Evolutionary conservation across 108 stramenopile genomes (phyloP).

Genomic region (Discostella pseudostelligera): DNA sequence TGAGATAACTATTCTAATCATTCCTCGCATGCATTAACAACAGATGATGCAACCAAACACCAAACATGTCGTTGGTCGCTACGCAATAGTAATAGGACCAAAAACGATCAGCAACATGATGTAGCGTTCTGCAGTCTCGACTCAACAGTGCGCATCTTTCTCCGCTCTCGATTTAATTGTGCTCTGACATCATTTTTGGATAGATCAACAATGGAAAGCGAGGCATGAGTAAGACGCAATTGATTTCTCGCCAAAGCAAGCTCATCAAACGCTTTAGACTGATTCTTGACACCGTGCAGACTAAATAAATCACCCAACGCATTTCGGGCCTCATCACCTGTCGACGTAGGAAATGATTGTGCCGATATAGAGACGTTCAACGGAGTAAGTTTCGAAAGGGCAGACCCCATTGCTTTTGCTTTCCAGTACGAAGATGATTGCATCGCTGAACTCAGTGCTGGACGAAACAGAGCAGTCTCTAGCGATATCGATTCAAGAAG

Average conservation of each 20-base stretch:
- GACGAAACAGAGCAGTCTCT: slow-evolving; percentile 76
- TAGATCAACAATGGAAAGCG: slow-evolving; percentile 35
- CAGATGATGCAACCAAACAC: too few relatives aligned
- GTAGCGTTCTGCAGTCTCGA: slow-evolving; percentile 23
- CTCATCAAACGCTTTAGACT: slow-evolving; percentile 14
- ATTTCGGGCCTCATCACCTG: slow-evolving; percentile 14
- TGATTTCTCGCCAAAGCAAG: slow-evolving; percentile 35
- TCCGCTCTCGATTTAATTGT: slow-evolving; percentile 18
- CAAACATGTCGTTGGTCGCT: background rate
- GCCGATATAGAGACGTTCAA: slow-evolving; percentile 27
- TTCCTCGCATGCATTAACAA: too few relatives aligned
- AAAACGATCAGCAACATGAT: slow-evolving; percentile 1
- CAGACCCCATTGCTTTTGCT: slow-evolving; percentile 47
- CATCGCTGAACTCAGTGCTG: slow-evolving; percentile 63
- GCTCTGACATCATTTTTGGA: slow-evolving; percentile 15
- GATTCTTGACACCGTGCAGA: background rate
- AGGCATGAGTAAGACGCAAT: slow-evolving; percentile 33
- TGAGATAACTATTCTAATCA: background rate
- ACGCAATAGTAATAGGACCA: background rate
- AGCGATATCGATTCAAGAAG: slow-evolving; percentile 41
- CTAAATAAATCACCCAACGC: slow-evolving; percentile 1
- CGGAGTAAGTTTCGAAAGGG: slow-evolving; percentile 40
- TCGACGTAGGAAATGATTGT: slow-evolving; percentile 10
- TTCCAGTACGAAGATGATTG: slow-evolving; percentile 78
- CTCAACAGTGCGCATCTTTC: slow-evolving; percentile 15